phyloP scores from a whole-genome alignment of 768 basidiomycete species.

The Boletus vinaceobasis region DNA sequence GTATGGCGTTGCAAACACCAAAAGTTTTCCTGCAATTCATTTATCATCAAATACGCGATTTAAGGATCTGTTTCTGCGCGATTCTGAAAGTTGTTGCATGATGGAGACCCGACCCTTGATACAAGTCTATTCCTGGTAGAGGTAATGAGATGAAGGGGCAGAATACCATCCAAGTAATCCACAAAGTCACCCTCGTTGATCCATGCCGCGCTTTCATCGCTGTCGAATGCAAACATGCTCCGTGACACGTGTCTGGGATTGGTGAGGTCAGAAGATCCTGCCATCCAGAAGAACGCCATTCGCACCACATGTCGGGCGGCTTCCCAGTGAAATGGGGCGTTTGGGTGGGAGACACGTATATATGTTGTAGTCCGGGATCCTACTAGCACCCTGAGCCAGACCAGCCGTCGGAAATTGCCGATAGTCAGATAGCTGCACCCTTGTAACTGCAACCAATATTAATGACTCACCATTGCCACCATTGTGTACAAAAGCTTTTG shows the following conservation, averaged over 20 bases:
- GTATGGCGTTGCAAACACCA: not conserved
- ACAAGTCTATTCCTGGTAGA: not conserved
- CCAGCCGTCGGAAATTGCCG: no score
- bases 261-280: not conserved
- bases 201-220: not conserved
- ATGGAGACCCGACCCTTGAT: not conserved
- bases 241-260: not conserved
- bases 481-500: no score
- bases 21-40: not conserved
- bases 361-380: no score
- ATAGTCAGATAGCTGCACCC: no score
- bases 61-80: not conserved
- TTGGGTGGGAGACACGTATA: no score
- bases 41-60: not conserved
- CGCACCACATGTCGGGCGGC: no score
- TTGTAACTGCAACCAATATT: no score
- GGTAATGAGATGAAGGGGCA: not conserved
- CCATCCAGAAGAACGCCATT: no score
- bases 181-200: not conserved
- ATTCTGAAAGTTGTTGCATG: not conserved
- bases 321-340: not conserved
- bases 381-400: no score
- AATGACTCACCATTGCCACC: no score
- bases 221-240: not conserved
- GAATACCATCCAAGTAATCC: not conserved